Base-by-base conservation (phyloP, 2,329 filamentous ascomycete genomes). In the Cladosporium sp. region DNA sequence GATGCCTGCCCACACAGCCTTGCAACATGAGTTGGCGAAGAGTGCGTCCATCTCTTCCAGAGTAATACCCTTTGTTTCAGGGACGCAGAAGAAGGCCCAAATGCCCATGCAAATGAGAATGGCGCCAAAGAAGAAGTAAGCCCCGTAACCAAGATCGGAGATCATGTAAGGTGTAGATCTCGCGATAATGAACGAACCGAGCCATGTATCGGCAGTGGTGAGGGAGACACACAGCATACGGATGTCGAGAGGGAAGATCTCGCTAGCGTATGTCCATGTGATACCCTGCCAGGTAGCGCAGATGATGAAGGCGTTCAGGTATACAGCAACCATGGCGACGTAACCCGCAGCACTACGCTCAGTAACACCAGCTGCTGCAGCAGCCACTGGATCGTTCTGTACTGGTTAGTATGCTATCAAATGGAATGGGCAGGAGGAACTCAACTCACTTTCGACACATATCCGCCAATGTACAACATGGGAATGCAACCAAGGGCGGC, bases 51-150 rank as follows among this genome's bases (percentile, higher is more conserved):
- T 63, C 29, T 63, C 61, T 46, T 63, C 61, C 6, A 63, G 61
- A 26, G 61, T 63, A 35, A 63, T 62, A 31, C 89, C 89, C 80
- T 91, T 91, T 11, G 89, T 91, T 77, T 91, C 89, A 0, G 89
- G 89, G 14, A 90, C 83, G 67, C 87, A 84, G 79, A 89, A 87
- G 80, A 82, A 89, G 59, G 87, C 85, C 61, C 61, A 63, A 26
- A 63, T 56, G 2, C 61, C 61, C 50, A 63, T 63, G 70, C 81
- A 65, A 21, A 72, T 66, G 57, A 72, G 68, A 31, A 73, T 56
- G 1, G 68, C 60, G 1, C 69, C 76, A 52, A 78, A 79, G 72
- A 79, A 79, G 67, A 78, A 77, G 63, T 79, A 79, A 0, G 77
- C 75, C 1, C 78, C 77, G 26, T 79, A 78, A 18, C 37, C 52